Conservation (phyloP, 2,329 filamentous ascomycete species). For the Cordyceps pruinosa region DNA sequence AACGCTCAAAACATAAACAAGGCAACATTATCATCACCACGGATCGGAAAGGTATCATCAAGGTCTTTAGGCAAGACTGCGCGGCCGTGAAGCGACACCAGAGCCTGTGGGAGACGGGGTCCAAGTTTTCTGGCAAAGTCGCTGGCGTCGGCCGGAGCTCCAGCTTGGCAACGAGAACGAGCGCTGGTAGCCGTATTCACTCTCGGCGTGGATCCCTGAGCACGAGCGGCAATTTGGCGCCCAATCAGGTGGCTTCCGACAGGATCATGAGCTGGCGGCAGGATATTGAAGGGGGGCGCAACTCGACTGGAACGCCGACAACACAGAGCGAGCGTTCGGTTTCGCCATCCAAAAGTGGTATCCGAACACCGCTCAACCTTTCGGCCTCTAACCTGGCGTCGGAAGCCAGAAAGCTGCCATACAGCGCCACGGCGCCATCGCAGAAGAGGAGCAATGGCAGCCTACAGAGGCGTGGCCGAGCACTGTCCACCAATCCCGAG, state of each 20-base stretch:
- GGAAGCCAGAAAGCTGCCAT: slow-evolving; percentile 40
- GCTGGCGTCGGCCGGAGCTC: slow-evolving; percentile 51
- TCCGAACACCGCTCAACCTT: slow-evolving; percentile 28
- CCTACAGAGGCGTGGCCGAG: not conserved
- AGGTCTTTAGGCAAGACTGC: slow-evolving; percentile 93
- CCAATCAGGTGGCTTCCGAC: slow-evolving; percentile 47
- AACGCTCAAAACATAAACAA: slow-evolving; percentile 66
- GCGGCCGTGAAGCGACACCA: slow-evolving; percentile 71
- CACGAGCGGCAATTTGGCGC: slow-evolving; percentile 22
- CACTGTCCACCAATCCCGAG: not conserved
- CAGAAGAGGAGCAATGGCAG: slow-evolving; percentile 11
- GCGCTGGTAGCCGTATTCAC: slow-evolving; percentile 37
- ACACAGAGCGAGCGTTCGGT: slow-evolving; percentile 47
- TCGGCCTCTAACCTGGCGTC: slow-evolving; percentile 36
- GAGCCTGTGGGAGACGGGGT: slow-evolving; percentile 71
- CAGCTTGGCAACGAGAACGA: slow-evolving; percentile 50
- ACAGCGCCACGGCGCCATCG: slow-evolving; percentile 26
- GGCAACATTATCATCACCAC: slow-evolving; percentile 92
- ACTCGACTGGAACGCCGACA: slow-evolving; percentile 32
- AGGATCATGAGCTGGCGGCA: slow-evolving; percentile 87
- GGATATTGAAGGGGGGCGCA: slow-evolving; percentile 42
- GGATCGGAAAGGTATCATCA: slow-evolving; percentile 81
- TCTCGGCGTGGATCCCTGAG: slow-evolving; percentile 50
- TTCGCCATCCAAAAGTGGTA: slow-evolving; percentile 42
- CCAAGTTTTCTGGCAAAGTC: slow-evolving; percentile 66